Conservation (phyloP, 129 eudicot genomes). For the Ambrosia trifida region DNA sequence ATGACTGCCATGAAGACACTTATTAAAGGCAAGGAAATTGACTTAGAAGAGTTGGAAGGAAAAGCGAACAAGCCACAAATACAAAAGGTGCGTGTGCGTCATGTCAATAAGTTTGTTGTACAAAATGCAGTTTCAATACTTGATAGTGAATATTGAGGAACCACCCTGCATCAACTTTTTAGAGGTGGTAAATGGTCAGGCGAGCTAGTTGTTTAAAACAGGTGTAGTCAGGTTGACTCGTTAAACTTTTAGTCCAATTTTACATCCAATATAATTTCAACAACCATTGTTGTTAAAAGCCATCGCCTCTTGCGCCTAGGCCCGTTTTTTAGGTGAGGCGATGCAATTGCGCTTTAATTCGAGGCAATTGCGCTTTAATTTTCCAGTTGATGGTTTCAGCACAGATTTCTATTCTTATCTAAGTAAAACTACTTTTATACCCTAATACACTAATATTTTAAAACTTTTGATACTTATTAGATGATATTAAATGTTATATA, state of each 20-base stretch:
- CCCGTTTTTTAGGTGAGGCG: too few relatives aligned
- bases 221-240: not conserved
- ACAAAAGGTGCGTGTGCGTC: constrained; percentile 55
- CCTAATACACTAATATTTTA: too few relatives aligned
- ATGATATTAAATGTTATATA: too few relatives aligned
- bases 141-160: not conserved
- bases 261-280: not conserved
- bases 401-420: too few relatives aligned
- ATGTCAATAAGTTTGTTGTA: not conserved
- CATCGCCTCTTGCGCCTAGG: too few relatives aligned
- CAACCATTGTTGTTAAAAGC: too few relatives aligned
- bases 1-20: constrained; percentile 48
- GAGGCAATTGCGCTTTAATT: too few relatives aligned
- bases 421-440: too few relatives aligned
- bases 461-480: too few relatives aligned
- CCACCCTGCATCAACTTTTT: not conserved
- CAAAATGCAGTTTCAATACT: not conserved
- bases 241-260: not conserved
- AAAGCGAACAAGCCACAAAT: constrained; percentile 76
- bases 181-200: not conserved
- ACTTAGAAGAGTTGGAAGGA: constrained; percentile 62
- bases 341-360: too few relatives aligned
- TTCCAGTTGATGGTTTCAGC: too few relatives aligned
- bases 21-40: constrained; percentile 73
- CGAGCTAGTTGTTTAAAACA: not conserved